These are phyloP conservation scores for Tylopilus sp. DNA, from an alignment of 768 basidiomycete genomes.

Conservation along the genomic window DNA sequence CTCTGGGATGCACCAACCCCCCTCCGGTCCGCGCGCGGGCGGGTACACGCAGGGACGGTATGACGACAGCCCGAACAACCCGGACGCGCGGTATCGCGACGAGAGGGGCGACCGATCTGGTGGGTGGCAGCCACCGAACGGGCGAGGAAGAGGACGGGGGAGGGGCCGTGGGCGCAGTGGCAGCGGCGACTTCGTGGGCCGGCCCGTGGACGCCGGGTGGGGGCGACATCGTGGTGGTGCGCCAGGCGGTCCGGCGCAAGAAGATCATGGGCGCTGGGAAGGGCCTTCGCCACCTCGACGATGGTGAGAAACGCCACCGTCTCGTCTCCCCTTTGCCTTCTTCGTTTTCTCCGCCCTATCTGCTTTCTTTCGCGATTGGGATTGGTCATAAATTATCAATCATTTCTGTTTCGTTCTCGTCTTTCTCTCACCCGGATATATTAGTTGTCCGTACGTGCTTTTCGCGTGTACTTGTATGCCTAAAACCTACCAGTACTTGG, in stretches of 20 bases:
- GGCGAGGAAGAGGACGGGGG: constrained; percentile 34
- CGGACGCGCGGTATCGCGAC: constrained; percentile 22
- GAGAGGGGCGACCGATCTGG: constrained; percentile 35
- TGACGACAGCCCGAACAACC: constrained; percentile 18
- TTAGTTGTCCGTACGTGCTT: not conserved
- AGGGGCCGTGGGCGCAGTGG: constrained; percentile 26
- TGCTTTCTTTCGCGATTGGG: not conserved
- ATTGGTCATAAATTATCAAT: constrained; percentile 28
- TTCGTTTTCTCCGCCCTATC: not conserved
- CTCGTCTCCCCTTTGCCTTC: too few species aligned
- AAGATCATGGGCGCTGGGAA: constrained; percentile 27
- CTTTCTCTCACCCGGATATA: constrained; percentile 6
- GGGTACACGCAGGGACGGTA: constrained; percentile 26
- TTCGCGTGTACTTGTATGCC: constrained; percentile 16
- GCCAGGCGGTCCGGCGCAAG: constrained; percentile 17
- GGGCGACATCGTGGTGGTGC: constrained; percentile 29
- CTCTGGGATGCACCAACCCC: constrained; percentile 21
- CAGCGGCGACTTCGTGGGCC: constrained; percentile 27
- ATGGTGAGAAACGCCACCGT: constrained; percentile 13
- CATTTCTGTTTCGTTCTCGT: constrained; percentile 13
- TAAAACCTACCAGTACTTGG: constrained; percentile 6
- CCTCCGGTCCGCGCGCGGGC: constrained; percentile 27
- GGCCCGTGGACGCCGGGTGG: constrained; percentile 44
- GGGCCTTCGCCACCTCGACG: constrained; percentile 27
- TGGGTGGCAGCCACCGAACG: constrained; percentile 27